These are phyloP conservation scores for Penicillium sp. DNA, from an alignment of 2,329 filamentous ascomycete species.

Conservation along the genomic window DNA sequence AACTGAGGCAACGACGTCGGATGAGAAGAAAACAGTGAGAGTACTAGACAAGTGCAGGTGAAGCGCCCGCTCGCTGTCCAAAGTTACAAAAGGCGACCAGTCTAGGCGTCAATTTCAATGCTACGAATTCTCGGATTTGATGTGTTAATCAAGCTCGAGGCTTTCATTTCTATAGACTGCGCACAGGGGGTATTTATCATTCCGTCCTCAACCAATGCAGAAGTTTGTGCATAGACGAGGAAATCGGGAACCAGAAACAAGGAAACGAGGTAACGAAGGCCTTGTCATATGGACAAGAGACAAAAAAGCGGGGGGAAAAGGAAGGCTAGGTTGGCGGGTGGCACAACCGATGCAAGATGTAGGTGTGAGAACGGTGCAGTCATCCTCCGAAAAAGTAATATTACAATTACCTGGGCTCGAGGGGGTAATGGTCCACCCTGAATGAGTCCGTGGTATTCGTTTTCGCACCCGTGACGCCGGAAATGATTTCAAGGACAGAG, in stretches of 20 bases:
- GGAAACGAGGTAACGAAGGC: constrained; percentile 12
- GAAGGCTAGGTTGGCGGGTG: constrained; percentile 12
- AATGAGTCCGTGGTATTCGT: constrained; percentile 18
- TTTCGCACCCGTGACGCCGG: constrained; percentile 35
- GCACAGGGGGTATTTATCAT: constrained; percentile 28
- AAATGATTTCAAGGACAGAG: constrained; percentile 18
- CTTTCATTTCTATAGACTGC: constrained; percentile 28
- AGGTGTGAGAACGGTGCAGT: background rate
- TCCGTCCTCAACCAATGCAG: constrained; percentile 12
- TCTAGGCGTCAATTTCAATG: background rate
- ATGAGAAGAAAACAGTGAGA: too few relatives aligned
- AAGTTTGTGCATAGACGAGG: constrained; percentile 8
- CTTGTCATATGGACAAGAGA: constrained; percentile 13
- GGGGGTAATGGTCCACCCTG: constrained; percentile 16
- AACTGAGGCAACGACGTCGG: too few relatives aligned
- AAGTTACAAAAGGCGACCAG: too few relatives aligned
- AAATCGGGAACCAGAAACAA: constrained; percentile 9
- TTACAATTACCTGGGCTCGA: constrained; percentile 36
- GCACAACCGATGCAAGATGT: constrained; percentile 10
- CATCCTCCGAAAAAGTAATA: constrained; percentile 36
- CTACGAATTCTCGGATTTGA: background rate
- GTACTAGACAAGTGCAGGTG: too few relatives aligned
- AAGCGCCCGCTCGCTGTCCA: too few relatives aligned
- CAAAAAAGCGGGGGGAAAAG: constrained; percentile 16
- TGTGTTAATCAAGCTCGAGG: constrained; percentile 9